Percentiles rank a stretch among this genome's conserved stretches.
These are phyloP conservation scores for Eucalyptus urophylla DNA, from an alignment of 345 rosid species.

Conservation along the genomic window DNA sequence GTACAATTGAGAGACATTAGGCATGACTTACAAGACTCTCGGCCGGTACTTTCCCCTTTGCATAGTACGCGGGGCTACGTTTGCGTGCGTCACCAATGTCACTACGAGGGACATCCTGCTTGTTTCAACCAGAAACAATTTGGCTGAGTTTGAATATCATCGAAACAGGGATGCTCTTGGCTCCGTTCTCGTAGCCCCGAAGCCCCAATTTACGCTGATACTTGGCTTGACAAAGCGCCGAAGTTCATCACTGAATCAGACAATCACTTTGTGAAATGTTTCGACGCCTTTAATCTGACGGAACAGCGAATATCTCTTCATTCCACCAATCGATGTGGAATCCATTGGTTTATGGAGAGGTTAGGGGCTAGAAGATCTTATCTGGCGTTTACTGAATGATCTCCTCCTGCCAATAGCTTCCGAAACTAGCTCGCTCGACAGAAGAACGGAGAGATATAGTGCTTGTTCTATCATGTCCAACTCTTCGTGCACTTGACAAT, in stretches of 20 bases:
- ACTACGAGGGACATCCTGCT: neutral
- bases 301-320: neutral
- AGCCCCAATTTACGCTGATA: neutral
- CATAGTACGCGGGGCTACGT: too few relatives aligned
- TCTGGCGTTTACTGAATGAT: neutral
- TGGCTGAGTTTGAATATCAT: neutral
- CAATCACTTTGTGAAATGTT: neutral
- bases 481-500: neutral
- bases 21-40: too few relatives aligned
- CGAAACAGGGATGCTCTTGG: neutral
- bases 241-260: neutral
- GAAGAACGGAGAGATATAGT: neutral
- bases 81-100: too few relatives aligned
- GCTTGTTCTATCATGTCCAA: neutral
- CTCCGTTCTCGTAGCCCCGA: neutral
- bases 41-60: too few relatives aligned
- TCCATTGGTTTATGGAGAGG: neutral
- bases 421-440: neutral
- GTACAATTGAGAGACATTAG: too few relatives aligned
- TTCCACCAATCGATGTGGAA: neutral
- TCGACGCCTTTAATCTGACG: neutral
- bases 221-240: neutral
- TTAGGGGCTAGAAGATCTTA: neutral
- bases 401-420: neutral
- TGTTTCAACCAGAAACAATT: neutral